phyloP scores from a whole-genome alignment of 2,329 filamentous ascomycete species.

The Fusarium transvaalense region DNA sequence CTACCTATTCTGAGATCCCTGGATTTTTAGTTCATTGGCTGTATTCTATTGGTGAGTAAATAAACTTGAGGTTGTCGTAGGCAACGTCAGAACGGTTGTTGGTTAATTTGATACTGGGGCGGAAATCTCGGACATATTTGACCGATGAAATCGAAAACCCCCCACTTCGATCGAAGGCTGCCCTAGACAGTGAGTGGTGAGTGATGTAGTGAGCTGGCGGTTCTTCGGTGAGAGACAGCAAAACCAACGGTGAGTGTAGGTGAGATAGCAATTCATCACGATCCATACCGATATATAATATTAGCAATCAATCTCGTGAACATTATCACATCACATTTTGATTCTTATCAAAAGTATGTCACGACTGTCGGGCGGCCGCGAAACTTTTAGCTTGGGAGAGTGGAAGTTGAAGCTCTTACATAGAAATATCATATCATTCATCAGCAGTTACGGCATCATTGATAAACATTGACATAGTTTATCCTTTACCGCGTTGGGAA shows the following conservation, averaged over 20 bases:
- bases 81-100: slow-evolving; percentile 8
- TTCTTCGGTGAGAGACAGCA: slow-evolving; percentile 16
- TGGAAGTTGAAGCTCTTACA: slow-evolving; percentile 20
- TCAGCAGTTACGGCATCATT: slow-evolving; percentile 43
- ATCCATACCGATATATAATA: not conserved
- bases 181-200: slow-evolving; percentile 9
- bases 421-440: slow-evolving; percentile 39
- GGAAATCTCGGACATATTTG: slow-evolving; percentile 25
- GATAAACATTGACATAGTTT: slow-evolving; percentile 39
- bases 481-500: slow-evolving; percentile 32
- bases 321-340: slow-evolving; percentile 27
- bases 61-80: slow-evolving; percentile 9
- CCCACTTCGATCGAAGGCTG: slow-evolving; percentile 30
- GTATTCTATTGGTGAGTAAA: slow-evolving; percentile 2
- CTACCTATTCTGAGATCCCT: slow-evolving; percentile 8
- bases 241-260: slow-evolving; percentile 8
- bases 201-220: slow-evolving; percentile 4
- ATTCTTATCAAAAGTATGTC: slow-evolving; percentile 4
- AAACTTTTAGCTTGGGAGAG: slow-evolving; percentile 4
- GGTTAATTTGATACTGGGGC: slow-evolving; percentile 14
- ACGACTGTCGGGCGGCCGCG: slow-evolving; percentile 5
- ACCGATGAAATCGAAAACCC: slow-evolving; percentile 19
- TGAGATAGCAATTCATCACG: slow-evolving; percentile 1
- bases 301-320: slow-evolving; percentile 27
- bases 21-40: slow-evolving; percentile 12